Base-by-base conservation (phyloP, 164 flowering plant species). In the Liriodendron chinense region DNA sequence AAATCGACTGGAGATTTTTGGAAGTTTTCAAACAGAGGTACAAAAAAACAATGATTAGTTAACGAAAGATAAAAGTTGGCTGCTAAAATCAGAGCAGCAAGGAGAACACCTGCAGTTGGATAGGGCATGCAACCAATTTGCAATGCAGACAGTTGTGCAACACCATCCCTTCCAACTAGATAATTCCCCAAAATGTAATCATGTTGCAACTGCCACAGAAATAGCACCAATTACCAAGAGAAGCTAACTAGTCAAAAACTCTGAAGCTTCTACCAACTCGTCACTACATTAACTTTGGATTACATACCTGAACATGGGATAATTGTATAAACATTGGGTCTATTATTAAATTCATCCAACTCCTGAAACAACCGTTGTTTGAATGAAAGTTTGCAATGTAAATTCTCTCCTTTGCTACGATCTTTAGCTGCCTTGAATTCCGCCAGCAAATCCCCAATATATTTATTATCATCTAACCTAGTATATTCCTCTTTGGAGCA, bases 131-230 rank as follows among this genome's bases (percentile, higher is more conserved):
- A n/a, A n/a, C n/a, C n/a, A n/a, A n/a, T n/a, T n/a, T n/a, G n/a
- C n/a, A n/a, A n/a, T n/a, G n/a, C n/a, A n/a, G n/a, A n/a, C n/a
- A n/a, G n/a, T n/a, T n/a, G n/a, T n/a, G n/a, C n/a, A n/a, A n/a
- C n/a, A 85, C 94, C 99, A 78, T 94, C 98, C 82, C 91, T 88
- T 76, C 98, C 99, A 85, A 96, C 97, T 70, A 98, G 99, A 87
- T 96, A 96, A 85, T 96, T 94, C 18, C 99, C 99, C 85, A 90
- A 75, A 23, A 93, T 86, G 84, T 96, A 96, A 83, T 96, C 99
- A 86, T 94, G 98, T 89, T 94, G 99, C 84, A 96, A 83, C 99
- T 96, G 92, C 72, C 77, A 76, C 24, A 83, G 61, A 18, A 73
- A 24, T 14, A n/a, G 20, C 28, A 56, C 49, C 68, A 66, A 23